Percentiles rank a stretch among this genome's conserved stretches.
Evolutionary conservation across 352 stramenopile genomes (phyloP).

Genomic region (Pythium chondricola): DNA sequence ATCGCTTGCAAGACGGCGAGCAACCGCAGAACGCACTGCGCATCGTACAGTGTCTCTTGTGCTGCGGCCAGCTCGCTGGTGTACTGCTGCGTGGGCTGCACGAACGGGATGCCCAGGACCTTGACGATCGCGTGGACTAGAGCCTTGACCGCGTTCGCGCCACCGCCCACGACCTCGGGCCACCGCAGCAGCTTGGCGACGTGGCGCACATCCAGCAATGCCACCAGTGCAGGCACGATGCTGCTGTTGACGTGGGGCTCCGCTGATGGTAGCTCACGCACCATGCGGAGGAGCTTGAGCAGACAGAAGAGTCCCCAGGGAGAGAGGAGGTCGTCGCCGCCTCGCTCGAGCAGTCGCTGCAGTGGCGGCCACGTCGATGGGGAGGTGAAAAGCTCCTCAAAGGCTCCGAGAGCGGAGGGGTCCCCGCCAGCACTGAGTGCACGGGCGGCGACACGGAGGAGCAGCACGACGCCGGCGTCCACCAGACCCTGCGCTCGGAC

Average conservation of each 20-base stretch:
- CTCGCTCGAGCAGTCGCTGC: constrained; percentile 6
- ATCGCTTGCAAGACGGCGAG: constrained; percentile 59
- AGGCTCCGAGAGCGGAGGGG: constrained; percentile 27
- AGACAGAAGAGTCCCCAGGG: constrained; percentile 83
- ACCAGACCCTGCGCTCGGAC: constrained; percentile 58
- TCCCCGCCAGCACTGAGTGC: constrained; percentile 16
- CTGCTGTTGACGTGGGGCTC: constrained; percentile 43
- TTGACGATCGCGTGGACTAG: constrained; percentile 83
- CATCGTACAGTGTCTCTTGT: constrained; percentile 70
- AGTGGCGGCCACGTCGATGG: constrained; percentile 38
- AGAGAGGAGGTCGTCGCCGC: constrained; percentile 63
- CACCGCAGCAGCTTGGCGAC: constrained; percentile 64
- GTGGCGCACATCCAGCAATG: constrained; percentile 47
- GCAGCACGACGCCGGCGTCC: constrained; percentile 53
- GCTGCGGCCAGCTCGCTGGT: constrained; percentile 61
- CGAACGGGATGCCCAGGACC: constrained; percentile 75
- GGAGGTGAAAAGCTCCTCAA: constrained; percentile 38
- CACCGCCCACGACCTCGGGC: constrained; percentile 74
- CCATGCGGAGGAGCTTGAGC: constrained; percentile 68
- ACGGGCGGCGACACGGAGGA: constrained; percentile 59
- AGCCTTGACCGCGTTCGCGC: constrained; percentile 72
- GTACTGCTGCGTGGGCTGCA: constrained; percentile 62
- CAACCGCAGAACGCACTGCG: constrained; percentile 55
- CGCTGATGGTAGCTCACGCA: constrained; percentile 59
- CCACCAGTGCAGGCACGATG: constrained; percentile 50